Percentiles rank a stretch among this genome's conserved stretches.
phyloP scores from a whole-genome alignment of 1,139 yeast genomes.

The Yamadazyma membranifaciens region DNA sequence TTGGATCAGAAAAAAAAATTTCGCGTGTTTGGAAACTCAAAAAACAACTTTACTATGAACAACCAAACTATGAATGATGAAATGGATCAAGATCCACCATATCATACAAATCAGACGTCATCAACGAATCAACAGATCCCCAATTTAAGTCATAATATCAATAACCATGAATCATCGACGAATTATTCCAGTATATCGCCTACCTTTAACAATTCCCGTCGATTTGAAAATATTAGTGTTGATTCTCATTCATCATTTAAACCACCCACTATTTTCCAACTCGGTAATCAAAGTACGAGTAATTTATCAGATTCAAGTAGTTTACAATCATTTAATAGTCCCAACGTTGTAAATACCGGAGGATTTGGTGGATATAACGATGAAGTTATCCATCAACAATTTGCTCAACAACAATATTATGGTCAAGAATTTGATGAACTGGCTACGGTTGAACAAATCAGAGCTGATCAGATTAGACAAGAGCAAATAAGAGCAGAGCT shows the following conservation, averaged over 20 bases:
- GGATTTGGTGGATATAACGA: slow-evolving; percentile 14
- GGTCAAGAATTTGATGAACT: slow-evolving; percentile 7
- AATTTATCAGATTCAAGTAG: slow-evolving; percentile 35
- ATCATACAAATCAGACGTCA: background rate
- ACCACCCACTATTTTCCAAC: slow-evolving; percentile 43
- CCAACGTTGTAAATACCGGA: background rate
- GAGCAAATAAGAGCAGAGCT: slow-evolving; percentile 8
- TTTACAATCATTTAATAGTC: background rate
- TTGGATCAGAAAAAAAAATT: background rate
- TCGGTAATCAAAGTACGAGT: slow-evolving; percentile 41
- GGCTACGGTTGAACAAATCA: slow-evolving; percentile 2
- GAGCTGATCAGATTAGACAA: slow-evolving; percentile 5
- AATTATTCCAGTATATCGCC: slow-evolving; percentile 17
- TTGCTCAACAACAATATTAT: slow-evolving; percentile 18
- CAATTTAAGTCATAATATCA: background rate
- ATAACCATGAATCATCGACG: background rate
- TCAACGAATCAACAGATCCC: background rate
- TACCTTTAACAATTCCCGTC: slow-evolving; percentile 12
- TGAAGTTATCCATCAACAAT: slow-evolving; percentile 16
- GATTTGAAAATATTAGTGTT: slow-evolving; percentile 18
- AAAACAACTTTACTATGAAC: slow-evolving; percentile 2
- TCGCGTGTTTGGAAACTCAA: background rate
- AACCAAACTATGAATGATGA: background rate
- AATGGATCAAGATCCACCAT: slow-evolving; percentile 6
- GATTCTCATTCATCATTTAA: slow-evolving; percentile 36